A percentile compares a stretch with the other conserved stretches of the same genome.
phyloP scores from a whole-genome alignment of 768 basidiomycete species.

The Leccinellum rugosiceps region DNA sequence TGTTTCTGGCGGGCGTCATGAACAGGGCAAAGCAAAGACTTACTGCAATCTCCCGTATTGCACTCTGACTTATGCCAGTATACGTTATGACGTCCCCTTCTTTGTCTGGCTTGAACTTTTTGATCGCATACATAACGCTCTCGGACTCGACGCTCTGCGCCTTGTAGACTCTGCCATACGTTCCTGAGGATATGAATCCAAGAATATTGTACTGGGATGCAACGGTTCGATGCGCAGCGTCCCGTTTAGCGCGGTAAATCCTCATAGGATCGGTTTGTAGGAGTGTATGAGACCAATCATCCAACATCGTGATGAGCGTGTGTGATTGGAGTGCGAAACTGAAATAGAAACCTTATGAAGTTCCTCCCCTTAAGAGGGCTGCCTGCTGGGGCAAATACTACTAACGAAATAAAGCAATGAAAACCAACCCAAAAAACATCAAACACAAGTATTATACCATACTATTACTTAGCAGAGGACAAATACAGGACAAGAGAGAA shows the following conservation, averaged over 20 bases:
- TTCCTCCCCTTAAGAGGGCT: too few species aligned
- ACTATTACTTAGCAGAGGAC: neutral
- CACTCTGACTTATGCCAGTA: conserved; percentile 97
- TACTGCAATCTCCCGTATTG: conserved; percentile 94
- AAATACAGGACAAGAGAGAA: neutral
- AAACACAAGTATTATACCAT: neutral
- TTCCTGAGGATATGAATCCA: conserved; percentile 97
- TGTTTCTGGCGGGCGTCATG: conserved; percentile 14
- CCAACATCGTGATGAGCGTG: conserved; percentile 26
- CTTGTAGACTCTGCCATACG: conserved; percentile 99
- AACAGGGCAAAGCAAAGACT: conserved; percentile 23
- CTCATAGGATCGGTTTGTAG: conserved; percentile 74
- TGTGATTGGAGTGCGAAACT: neutral
- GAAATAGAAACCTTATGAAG: neutral
- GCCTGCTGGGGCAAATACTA: neutral
- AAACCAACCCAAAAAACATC: neutral
- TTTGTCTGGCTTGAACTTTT: conserved; percentile 99
- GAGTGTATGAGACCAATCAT: conserved; percentile 36
- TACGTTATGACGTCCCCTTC: conserved; percentile 95
- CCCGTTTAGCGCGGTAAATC: conserved; percentile 76
- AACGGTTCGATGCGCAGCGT: conserved; percentile 63
- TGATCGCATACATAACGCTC: conserved; percentile 84
- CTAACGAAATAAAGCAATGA: neutral
- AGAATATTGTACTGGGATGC: conserved; percentile 85
- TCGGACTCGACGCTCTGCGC: conserved; percentile 75